A percentile compares a stretch with the other conserved stretches of the same genome.
phyloP scores from a whole-genome alignment of 495 filamentous ascomycete species.

The Penicillium roqueforti region DNA sequence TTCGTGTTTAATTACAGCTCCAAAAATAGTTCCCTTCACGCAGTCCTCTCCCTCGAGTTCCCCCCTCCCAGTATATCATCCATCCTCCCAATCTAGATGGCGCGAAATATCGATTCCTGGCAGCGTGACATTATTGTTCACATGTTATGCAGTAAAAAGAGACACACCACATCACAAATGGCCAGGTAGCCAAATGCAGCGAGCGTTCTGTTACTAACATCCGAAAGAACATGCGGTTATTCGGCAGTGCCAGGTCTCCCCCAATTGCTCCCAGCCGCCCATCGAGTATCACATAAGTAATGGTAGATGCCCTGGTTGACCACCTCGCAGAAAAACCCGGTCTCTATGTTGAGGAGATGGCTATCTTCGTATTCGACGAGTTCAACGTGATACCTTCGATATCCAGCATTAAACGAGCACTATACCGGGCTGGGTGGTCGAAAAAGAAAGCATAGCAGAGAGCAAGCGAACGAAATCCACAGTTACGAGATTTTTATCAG shows the following conservation, averaged over 20 bases:
- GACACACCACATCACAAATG: constrained; percentile 13
- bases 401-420: too few relatives aligned
- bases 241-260: constrained; percentile 5
- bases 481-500: not conserved
- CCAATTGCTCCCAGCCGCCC: not conserved
- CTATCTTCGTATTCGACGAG: too few relatives aligned
- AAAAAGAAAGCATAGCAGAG: too few relatives aligned
- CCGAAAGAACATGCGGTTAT: constrained; percentile 7
- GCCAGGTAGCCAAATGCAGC: constrained; percentile 10
- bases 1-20: too few relatives aligned
- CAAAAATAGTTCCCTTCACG: too few relatives aligned
- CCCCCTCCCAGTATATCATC: too few relatives aligned
- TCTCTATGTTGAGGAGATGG: not conserved
- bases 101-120: constrained; percentile 10
- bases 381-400: too few relatives aligned
- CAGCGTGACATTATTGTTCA: constrained; percentile 14
- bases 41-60: too few relatives aligned
- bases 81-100: not conserved
- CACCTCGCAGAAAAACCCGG: not conserved
- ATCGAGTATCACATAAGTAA: not conserved
- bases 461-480: too few relatives aligned
- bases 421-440: too few relatives aligned
- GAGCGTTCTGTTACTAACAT: constrained; percentile 14
- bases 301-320: too few relatives aligned
- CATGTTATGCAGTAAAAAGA: constrained; percentile 13